Evolutionary conservation across 768 basidiomycete genomes (phyloP).

Genomic region (Exsudoporus frostii): DNA sequence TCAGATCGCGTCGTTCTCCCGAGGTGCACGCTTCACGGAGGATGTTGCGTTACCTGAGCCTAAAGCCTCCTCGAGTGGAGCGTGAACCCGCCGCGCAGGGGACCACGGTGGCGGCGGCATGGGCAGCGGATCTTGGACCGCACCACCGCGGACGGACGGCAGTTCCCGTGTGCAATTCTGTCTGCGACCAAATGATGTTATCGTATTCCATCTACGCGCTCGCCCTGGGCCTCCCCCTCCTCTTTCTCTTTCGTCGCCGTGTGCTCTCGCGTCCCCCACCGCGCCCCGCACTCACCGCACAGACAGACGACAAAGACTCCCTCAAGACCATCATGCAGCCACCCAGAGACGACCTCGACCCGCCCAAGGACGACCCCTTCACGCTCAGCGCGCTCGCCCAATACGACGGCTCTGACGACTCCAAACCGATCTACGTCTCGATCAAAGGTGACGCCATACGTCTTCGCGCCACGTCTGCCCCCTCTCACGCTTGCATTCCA

Average conservation of each 20-base stretch:
- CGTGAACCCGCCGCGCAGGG: neutral
- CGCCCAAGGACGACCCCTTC: slow-evolving; percentile 78
- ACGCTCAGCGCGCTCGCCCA: slow-evolving; percentile 62
- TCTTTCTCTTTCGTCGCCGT: slow-evolving; percentile 24
- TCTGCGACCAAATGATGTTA: slow-evolving; percentile 1
- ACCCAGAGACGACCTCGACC: slow-evolving; percentile 52
- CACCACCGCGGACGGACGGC: slow-evolving; percentile 4
- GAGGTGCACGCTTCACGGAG: slow-evolving; percentile 24
- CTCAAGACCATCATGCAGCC: slow-evolving; percentile 73
- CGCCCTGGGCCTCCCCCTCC: slow-evolving; percentile 30
- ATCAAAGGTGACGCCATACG: slow-evolving; percentile 73
- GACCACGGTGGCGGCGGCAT: slow-evolving; percentile 6
- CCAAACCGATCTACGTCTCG: slow-evolving; percentile 81
- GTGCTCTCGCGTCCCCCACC: slow-evolving; percentile 3
- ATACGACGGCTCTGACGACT: slow-evolving; percentile 65
- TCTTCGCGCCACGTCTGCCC: neutral
- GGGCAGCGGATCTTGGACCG: neutral
- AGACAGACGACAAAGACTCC: slow-evolving; percentile 27
- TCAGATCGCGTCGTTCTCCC: slow-evolving; percentile 22
- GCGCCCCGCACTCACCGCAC: slow-evolving; percentile 6
- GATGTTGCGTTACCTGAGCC: slow-evolving; percentile 12
- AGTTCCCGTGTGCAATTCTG: slow-evolving; percentile 11
- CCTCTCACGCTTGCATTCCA: too few relatives aligned
- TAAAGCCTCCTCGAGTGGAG: slow-evolving; percentile 17
- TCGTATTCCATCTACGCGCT: slow-evolving; percentile 30